Percentiles rank a stretch among this genome's conserved stretches.
These are phyloP conservation scores for Schizonepeta tenuifolia DNA, from an alignment of 257 asterid species.

Conservation along the genomic window DNA sequence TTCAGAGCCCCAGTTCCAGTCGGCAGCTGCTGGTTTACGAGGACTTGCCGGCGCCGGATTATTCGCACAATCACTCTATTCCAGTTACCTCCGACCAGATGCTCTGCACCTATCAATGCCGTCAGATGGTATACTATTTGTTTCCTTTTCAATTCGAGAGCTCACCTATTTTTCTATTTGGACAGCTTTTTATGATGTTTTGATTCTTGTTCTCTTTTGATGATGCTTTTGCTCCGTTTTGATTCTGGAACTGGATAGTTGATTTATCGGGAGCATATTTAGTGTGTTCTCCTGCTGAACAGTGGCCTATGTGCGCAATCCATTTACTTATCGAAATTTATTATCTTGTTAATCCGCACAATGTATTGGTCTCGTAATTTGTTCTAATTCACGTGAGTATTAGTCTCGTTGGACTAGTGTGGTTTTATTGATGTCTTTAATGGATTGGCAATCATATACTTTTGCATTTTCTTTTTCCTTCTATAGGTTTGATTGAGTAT, in stretches of 20 bases:
- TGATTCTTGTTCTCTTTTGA: not conserved
- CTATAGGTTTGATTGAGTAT: constrained; percentile 5
- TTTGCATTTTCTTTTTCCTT: constrained; percentile 11
- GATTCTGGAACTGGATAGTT: not conserved
- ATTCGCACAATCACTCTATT: constrained; percentile 50
- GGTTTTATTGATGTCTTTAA: constrained; percentile 27
- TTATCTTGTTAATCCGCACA: not conserved
- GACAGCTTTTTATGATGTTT: not conserved
- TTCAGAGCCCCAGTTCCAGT: constrained; percentile 62
- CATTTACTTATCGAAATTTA: not conserved
- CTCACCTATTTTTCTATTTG: not conserved
- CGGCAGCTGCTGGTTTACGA: constrained; percentile 68
- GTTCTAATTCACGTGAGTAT: too few species aligned
- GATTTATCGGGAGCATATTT: not conserved
- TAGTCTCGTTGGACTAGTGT: constrained; percentile 19
- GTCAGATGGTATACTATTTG: constrained; percentile 73
- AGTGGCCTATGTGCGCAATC: not conserved
- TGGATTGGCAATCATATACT: not conserved
- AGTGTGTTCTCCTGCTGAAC: not conserved
- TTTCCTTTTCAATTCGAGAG: constrained; percentile 14
- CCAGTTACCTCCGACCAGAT: constrained; percentile 70
- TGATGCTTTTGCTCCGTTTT: not conserved
- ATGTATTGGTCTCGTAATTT: too few species aligned
- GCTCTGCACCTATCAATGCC: constrained; percentile 98
- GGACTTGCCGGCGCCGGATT: constrained; percentile 64